phyloP scores from a whole-genome alignment of 208 protist species.

The Acanthamoeba royreba region DNA sequence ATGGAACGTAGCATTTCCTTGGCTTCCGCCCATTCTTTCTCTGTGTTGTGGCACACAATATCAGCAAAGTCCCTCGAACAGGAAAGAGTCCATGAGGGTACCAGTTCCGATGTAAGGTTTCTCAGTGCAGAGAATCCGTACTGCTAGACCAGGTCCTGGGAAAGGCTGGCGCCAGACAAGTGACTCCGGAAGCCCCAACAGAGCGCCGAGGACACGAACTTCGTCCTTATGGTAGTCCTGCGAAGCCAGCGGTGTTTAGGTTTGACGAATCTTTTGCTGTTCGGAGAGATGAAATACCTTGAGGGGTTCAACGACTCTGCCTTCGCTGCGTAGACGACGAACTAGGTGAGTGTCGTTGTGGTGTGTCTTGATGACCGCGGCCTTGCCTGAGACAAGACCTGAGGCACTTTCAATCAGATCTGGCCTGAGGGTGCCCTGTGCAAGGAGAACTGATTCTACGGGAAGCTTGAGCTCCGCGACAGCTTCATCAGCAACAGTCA shows the following conservation, averaged over 20 bases:
- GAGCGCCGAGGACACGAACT: constrained; percentile 89
- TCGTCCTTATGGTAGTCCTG: constrained; percentile 95
- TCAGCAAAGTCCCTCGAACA: not conserved
- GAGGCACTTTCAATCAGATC: constrained; percentile 95
- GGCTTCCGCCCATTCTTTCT: not conserved
- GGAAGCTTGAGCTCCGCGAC: constrained; percentile 57
- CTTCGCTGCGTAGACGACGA: constrained; percentile 87
- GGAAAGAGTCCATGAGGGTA: not conserved
- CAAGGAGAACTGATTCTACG: constrained; percentile 80
- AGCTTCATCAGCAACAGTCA: constrained; percentile 80
- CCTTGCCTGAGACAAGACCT: constrained; percentile 76
- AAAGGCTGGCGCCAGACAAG: constrained; percentile 85
- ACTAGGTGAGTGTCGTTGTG: constrained; percentile 97
- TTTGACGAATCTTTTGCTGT: not conserved
- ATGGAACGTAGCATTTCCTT: not conserved
- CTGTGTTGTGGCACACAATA: constrained; percentile 6
- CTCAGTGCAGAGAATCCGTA: constrained; percentile 92
- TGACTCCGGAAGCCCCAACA: constrained; percentile 89
- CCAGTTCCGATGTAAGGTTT: not conserved
- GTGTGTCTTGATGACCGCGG: constrained; percentile 97
- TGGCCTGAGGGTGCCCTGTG: constrained; percentile 88
- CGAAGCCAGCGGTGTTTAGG: not conserved
- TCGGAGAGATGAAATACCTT: constrained; percentile 21
- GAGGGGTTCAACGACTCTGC: constrained; percentile 95
- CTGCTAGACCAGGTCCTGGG: constrained; percentile 94